A percentile compares a stretch with the other conserved stretches of the same genome.
Conservation (phyloP, 2,329 filamentous ascomycete species). For the Nemania sp. region DNA sequence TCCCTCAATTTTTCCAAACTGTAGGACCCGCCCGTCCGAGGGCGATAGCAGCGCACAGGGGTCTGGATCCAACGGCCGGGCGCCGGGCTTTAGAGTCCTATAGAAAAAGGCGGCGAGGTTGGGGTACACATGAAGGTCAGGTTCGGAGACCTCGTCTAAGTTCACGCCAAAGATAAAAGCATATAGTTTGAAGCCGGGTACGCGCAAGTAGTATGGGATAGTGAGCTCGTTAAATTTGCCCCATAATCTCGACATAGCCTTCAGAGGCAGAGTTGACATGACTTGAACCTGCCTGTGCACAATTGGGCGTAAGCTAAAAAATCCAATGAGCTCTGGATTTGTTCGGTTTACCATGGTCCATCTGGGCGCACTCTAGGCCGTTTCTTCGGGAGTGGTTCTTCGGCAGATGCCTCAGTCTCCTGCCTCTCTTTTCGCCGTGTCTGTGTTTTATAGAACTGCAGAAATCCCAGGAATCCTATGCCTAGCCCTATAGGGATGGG, state of each 20-base stretch:
- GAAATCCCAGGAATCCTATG: constrained; percentile 82
- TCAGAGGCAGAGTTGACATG: constrained; percentile 92
- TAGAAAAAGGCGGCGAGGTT: constrained; percentile 99
- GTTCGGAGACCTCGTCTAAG: constrained; percentile 86
- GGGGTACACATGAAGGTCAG: constrained; percentile 88
- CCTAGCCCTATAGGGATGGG: constrained; percentile 89
- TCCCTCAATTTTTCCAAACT: constrained; percentile 91
- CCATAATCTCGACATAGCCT: constrained; percentile 90
- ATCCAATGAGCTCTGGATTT: constrained; percentile 12
- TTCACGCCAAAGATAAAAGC: constrained; percentile 92
- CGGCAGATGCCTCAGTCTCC: constrained; percentile 58
- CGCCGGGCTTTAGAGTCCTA: constrained; percentile 89
- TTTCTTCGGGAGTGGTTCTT: constrained; percentile 61
- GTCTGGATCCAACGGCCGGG: constrained; percentile 84
- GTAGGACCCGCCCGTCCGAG: constrained; percentile 89
- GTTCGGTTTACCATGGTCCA: constrained; percentile 76
- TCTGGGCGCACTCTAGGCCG: constrained; percentile 78
- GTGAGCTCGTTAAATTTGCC: constrained; percentile 90
- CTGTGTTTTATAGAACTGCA: constrained; percentile 85
- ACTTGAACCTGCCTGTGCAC: constrained; percentile 81
- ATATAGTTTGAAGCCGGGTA: constrained; percentile 93
- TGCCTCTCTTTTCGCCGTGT: constrained; percentile 65
- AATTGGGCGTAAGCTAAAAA: constrained; percentile 33
- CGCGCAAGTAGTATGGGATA: constrained; percentile 87
- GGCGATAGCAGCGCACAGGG: constrained; percentile 85